A percentile compares a stretch with the other conserved stretches of the same genome.
Conservation (phyloP, 345 rosid species). For the Lumnitzera racemosa region DNA sequence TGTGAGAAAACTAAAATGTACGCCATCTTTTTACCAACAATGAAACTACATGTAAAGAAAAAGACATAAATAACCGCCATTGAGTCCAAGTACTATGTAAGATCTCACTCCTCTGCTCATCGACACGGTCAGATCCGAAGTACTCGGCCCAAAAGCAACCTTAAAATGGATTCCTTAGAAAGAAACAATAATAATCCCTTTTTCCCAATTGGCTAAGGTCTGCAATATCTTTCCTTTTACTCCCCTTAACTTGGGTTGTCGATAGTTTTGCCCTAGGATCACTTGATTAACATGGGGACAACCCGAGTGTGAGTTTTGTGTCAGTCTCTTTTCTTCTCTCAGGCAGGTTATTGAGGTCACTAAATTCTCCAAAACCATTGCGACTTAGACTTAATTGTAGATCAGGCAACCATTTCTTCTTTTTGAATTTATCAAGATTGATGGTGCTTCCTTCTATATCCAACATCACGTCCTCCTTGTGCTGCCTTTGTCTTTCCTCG, state of each 20-base stretch:
- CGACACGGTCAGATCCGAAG: slow-evolving; percentile 28
- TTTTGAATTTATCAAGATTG: neutral
- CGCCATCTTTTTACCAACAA: no score
- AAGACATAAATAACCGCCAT: neutral
- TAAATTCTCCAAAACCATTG: neutral
- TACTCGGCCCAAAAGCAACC: slow-evolving; percentile 20
- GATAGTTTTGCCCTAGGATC: no score
- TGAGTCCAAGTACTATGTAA: slow-evolving; percentile 13
- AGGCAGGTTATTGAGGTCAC: neutral
- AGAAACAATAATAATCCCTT: neutral
- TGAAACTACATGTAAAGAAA: neutral
- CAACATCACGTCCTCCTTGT: neutral
- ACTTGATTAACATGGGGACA: slow-evolving; percentile 4
- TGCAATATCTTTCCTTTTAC: neutral
- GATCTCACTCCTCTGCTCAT: slow-evolving; percentile 28
- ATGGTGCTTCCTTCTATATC: neutral
- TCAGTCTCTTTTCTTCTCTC: slow-evolving; percentile 10
- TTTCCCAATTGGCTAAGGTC: neutral
- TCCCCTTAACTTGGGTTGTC: neutral
- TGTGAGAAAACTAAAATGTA: neutral
- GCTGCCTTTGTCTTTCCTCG: slow-evolving; percentile 3
- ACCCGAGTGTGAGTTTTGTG: slow-evolving; percentile 22
- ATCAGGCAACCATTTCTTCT: slow-evolving; percentile 15
- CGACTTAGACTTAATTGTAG: slow-evolving; percentile 17
- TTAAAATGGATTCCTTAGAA: neutral